Base-by-base conservation (phyloP, 257 asterid species). In the Capsicum chinense region DNA sequence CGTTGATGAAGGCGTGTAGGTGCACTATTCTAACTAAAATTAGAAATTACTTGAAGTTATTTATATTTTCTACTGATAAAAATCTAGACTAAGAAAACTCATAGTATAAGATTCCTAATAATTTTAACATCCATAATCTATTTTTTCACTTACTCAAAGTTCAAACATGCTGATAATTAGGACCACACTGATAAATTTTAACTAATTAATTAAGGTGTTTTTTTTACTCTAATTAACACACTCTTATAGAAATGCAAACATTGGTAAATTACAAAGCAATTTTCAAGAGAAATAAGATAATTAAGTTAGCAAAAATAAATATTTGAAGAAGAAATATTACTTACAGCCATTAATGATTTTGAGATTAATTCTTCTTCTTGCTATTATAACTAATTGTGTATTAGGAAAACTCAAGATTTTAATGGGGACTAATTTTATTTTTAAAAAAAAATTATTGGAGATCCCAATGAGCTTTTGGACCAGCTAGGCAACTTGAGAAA, bases 391-490 rank as follows among this genome's bases (percentile, higher is more conserved):
- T 52, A 3, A 11, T 8, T n/a, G 7, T 74, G 42, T 21, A 74
- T 74, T 26, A 26, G 33, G 63, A 26, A 52, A 76, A 76, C 81
- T 52, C 21, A 50, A 76, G 4, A 76, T 5, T 76, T 76, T 35
- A 76, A 13, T 26, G 52, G 47, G 81, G 63, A 52, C 15, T 26
- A 26, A 26, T 26, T 76, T 1, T 3, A 0, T 3, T 64, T 62
- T 26, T 26, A 26, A 26, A 26, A 26, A 26, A 26, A 26, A 26
- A 10, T 76, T 52, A 3, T 26, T 21, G 16, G 63, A 76, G 48
- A 76, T 76, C 12, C 44, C 81, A 52, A 76, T 50, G 63, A 76
- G n/a, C 47, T 13, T 76, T 76, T 76, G 48, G 81, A 76, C 81
- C 63, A 21, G 81, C 81, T 76, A 76, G 81, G 81, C 63, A 52